phyloP scores from a whole-genome alignment of 2,329 filamentous ascomycete genomes.

The Fusarium staphyleae region DNA sequence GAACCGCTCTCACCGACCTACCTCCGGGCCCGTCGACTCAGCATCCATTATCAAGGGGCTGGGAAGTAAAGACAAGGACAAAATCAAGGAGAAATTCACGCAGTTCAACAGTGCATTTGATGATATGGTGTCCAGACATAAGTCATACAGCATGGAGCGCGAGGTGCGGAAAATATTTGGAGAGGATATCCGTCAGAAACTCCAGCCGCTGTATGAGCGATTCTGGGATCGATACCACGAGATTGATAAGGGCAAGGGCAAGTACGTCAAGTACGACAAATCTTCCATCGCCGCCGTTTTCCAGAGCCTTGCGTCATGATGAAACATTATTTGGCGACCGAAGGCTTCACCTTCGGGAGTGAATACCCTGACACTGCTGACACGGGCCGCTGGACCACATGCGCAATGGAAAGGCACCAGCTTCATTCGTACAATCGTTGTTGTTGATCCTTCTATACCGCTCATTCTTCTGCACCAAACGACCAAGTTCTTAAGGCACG shows the following conservation, averaged over 20 bases:
- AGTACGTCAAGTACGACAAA: slow-evolving; percentile 98
- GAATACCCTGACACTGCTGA: background rate
- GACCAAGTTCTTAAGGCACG: background rate
- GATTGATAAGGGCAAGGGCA: slow-evolving; percentile 96
- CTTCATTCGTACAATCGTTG: background rate
- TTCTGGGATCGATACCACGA: slow-evolving; percentile 99
- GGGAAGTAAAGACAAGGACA: slow-evolving; percentile 90
- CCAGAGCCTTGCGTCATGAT: slow-evolving; percentile 53
- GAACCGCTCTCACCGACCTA: slow-evolving; percentile 74
- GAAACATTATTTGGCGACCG: background rate
- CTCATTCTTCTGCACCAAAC: background rate
- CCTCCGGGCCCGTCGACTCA: slow-evolving; percentile 80
- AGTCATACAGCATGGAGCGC: slow-evolving; percentile 84
- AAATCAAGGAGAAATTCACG: slow-evolving; percentile 94
- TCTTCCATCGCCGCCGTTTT: slow-evolving; percentile 74
- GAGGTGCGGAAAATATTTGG: slow-evolving; percentile 84
- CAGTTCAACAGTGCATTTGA: slow-evolving; percentile 92
- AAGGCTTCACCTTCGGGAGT: background rate
- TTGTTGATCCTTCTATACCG: background rate
- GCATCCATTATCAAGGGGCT: slow-evolving; percentile 83
- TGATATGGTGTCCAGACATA: slow-evolving; percentile 83
- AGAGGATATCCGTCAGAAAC: slow-evolving; percentile 85
- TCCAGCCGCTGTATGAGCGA: slow-evolving; percentile 91
- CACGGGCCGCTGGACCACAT: background rate
- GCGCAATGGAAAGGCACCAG: background rate